A percentile compares a stretch with the other conserved stretches of the same genome.
These are phyloP conservation scores for Penicillium fimorum DNA, from an alignment of 495 filamentous ascomycete species.

Conservation along the genomic window DNA sequence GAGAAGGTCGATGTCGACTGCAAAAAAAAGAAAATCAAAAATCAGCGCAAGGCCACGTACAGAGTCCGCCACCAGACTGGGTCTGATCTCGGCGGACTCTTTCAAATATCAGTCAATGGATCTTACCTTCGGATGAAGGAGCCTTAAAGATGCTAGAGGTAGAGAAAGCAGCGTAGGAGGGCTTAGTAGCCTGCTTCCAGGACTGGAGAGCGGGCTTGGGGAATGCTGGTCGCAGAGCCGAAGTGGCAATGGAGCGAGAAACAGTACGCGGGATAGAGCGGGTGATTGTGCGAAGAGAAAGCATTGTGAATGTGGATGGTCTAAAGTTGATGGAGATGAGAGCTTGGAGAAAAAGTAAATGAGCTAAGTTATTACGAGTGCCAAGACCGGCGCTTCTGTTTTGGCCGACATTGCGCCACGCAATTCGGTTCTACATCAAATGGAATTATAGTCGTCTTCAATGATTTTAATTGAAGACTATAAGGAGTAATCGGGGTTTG, in stretches of 20 bases:
- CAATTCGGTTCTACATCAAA: slow-evolving; percentile 8
- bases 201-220: slow-evolving; percentile 47
- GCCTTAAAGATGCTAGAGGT: slow-evolving; percentile 59
- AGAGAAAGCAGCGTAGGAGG: slow-evolving; percentile 69
- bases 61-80: not conserved
- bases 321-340: slow-evolving; percentile 20
- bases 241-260: slow-evolving; percentile 56
- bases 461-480: not conserved
- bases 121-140: slow-evolving; percentile 57
- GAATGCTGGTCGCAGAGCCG: slow-evolving; percentile 47
- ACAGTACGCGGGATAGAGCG: slow-evolving; percentile 70
- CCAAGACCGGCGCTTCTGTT: slow-evolving; percentile 30
- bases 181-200: slow-evolving; percentile 50
- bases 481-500: not conserved
- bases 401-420: slow-evolving; percentile 16
- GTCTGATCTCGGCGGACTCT: not conserved
- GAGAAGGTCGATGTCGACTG: slow-evolving; percentile 49
- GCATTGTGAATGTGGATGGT: slow-evolving; percentile 56
- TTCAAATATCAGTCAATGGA: not conserved
- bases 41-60: slow-evolving; percentile 11
- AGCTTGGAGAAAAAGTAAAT: slow-evolving; percentile 21
- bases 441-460: not conserved
- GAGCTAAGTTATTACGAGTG: slow-evolving; percentile 34
- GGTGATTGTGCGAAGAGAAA: slow-evolving; percentile 69
- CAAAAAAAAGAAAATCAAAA: slow-evolving; percentile 7